Conservation (phyloP, 2,329 filamentous ascomycete species). For the Microsporum canis region DNA sequence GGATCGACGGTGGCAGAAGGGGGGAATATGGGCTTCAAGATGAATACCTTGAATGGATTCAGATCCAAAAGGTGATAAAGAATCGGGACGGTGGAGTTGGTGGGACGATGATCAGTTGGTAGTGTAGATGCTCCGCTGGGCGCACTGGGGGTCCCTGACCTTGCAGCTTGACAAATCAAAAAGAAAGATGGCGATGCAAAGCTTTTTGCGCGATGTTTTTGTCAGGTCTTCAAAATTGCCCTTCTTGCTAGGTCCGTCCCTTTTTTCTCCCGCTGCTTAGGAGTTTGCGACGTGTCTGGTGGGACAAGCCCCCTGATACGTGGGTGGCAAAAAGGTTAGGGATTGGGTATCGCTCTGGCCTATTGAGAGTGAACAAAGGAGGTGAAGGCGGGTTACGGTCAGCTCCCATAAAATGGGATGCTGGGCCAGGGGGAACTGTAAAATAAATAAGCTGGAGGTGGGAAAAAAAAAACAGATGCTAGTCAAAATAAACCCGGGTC, state of each 20-base stretch:
- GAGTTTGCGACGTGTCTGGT: slow-evolving; percentile 12
- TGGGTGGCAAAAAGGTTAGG: slow-evolving; percentile 11
- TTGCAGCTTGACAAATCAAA: slow-evolving; percentile 1
- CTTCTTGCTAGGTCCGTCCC: neutral
- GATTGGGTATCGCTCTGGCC: slow-evolving; percentile 7
- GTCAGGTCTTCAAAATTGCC: neutral
- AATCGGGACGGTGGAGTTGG: slow-evolving; percentile 11
- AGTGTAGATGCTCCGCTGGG: slow-evolving; percentile 5
- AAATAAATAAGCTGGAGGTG: neutral
- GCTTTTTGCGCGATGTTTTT: neutral
- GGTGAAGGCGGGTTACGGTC: slow-evolving; percentile 1
- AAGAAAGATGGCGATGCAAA: neutral
- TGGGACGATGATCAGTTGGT: slow-evolving; percentile 12
- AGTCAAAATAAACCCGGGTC: slow-evolving; percentile 3
- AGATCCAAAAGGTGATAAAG: slow-evolving; percentile 3
- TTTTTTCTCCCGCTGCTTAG: slow-evolving; percentile 4
- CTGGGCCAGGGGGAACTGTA: slow-evolving; percentile 1
- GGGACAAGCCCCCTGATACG: slow-evolving; percentile 10
- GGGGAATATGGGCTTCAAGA: neutral
- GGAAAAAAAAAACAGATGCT: neutral
- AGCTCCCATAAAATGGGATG: slow-evolving; percentile 3
- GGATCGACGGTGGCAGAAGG: slow-evolving; percentile 11
- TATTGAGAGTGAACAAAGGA: slow-evolving; percentile 2
- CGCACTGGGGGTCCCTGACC: neutral
- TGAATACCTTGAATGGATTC: slow-evolving; percentile 4